phyloP scores from a whole-genome alignment of 129 eudicot genomes.

The Helichrysum umbraculigerum region DNA sequence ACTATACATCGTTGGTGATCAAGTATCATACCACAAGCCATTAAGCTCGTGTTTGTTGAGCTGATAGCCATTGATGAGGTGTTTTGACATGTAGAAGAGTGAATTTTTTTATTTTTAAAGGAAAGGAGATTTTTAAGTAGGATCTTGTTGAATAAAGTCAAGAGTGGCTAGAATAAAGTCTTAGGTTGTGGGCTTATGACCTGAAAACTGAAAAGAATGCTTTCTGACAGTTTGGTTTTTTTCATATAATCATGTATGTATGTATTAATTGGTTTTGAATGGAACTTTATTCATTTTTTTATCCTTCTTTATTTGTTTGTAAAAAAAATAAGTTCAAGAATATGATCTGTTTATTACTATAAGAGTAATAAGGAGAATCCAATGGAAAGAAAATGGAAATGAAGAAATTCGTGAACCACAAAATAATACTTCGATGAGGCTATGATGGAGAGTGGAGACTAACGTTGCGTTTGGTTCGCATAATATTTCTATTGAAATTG shows the following conservation, averaged over 20 bases:
- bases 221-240: background rate
- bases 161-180: slow-evolving; percentile 26
- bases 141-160: slow-evolving; percentile 23
- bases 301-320: background rate
- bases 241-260: slow-evolving; percentile 24
- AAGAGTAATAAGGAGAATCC: too few relatives aligned
- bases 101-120: slow-evolving; percentile 4
- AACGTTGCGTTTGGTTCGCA: too few relatives aligned
- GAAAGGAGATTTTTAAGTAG: slow-evolving; percentile 13
- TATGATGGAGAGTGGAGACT: too few relatives aligned
- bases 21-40: slow-evolving; percentile 2
- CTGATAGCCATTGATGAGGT: slow-evolving; percentile 22
- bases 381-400: background rate
- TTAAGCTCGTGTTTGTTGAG: background rate
- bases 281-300: background rate
- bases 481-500: too few relatives aligned
- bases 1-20: slow-evolving; percentile 5
- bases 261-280: slow-evolving; percentile 20
- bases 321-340: too few relatives aligned
- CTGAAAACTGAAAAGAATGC: background rate
- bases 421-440: background rate
- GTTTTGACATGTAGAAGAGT: slow-evolving; percentile 26
- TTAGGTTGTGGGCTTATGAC: slow-evolving; percentile 19
- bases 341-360: too few relatives aligned
- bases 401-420: background rate